Evolutionary conservation across 129 eudicot species (phyloP).

Genomic region (Saposhnikovia divaricata): DNA sequence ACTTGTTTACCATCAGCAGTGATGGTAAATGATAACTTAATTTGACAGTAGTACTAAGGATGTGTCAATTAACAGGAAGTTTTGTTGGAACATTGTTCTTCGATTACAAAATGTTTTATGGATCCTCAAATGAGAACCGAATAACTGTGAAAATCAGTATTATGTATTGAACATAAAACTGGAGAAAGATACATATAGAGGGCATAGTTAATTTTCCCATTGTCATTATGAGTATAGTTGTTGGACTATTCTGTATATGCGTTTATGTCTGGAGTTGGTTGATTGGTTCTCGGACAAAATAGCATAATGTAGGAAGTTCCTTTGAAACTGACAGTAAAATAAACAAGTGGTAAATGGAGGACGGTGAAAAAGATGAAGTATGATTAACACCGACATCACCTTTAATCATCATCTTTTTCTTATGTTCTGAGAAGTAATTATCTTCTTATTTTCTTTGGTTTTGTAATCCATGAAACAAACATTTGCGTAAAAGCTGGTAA

Average conservation of each 20-base stretch:
- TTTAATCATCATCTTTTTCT: neutral
- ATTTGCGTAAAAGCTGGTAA: no score
- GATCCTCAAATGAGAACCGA: neutral
- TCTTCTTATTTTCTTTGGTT: neutral
- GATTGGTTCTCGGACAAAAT: neutral
- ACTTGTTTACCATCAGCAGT: neutral
- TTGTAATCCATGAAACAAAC: neutral
- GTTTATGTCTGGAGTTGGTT: no score
- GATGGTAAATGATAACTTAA: neutral
- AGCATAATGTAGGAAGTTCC: neutral
- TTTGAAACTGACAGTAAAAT: neutral
- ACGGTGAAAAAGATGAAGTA: neutral
- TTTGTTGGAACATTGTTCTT: no score
- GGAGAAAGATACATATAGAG: no score
- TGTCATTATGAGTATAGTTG: no score
- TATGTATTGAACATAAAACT: no score
- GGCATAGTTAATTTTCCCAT: no score
- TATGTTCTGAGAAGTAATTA: neutral
- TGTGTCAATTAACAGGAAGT: neutral
- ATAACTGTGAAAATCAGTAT: neutral
- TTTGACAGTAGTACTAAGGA: neutral
- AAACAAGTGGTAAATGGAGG: neutral
- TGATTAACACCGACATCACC: neutral
- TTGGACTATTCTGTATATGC: no score
- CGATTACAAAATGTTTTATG: neutral